These are phyloP conservation scores for Mycena olivaceomarginata DNA, from an alignment of 768 basidiomycete species.

Conservation along the genomic window DNA sequence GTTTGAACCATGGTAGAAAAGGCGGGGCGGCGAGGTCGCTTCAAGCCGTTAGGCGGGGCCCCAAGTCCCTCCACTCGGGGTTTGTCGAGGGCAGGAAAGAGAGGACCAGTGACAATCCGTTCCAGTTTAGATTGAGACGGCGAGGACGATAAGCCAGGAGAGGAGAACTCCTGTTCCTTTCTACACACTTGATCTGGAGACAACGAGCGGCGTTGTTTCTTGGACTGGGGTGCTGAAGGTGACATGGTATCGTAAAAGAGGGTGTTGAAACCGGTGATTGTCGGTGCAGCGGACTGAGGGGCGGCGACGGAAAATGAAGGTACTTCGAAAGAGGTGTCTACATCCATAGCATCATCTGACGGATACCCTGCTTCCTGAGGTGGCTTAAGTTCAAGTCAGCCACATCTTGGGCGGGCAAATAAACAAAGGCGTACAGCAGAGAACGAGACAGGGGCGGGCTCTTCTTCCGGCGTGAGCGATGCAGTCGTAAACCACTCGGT, in stretches of 20 bases:
- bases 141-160: constrained; percentile 70
- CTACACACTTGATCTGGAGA: constrained; percentile 69
- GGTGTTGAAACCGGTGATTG: constrained; percentile 71
- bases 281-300: constrained; percentile 71
- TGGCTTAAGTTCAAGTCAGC: constrained; percentile 51
- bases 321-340: constrained; percentile 75
- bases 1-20: constrained; percentile 76
- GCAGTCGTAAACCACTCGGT: constrained; percentile 71
- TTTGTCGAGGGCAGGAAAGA: constrained; percentile 67
- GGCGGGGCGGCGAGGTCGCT: constrained; percentile 79
- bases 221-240: constrained; percentile 61
- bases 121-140: constrained; percentile 70
- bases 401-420: constrained; percentile 19
- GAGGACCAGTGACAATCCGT: constrained; percentile 69
- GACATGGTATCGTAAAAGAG: constrained; percentile 79
- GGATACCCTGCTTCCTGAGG: constrained; percentile 65
- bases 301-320: constrained; percentile 53
- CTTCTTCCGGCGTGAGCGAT: constrained; percentile 47
- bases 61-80: constrained; percentile 73
- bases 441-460: constrained; percentile 5
- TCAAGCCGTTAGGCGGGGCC: constrained; percentile 71
- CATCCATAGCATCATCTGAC: constrained; percentile 86
- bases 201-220: constrained; percentile 74
- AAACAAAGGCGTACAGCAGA: constrained; percentile 49
- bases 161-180: constrained; percentile 66